A percentile compares a stretch with the other conserved stretches of the same genome.
Conservation (phyloP, 768 basidiomycete species). For the Lentinula detonsa region DNA sequence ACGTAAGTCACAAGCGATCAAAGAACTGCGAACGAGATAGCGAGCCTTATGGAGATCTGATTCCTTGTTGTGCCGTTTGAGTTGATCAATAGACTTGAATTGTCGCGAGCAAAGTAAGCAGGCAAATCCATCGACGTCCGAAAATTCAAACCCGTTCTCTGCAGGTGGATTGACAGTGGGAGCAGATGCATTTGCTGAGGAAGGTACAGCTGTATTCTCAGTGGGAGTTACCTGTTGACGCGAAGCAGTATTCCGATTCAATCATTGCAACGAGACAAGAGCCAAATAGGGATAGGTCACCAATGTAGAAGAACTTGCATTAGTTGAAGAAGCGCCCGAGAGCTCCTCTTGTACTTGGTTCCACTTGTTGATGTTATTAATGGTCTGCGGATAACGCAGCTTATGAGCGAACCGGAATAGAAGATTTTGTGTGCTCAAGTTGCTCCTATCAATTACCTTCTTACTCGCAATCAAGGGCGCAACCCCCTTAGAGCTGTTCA, state of each 20-base stretch:
- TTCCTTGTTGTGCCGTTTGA: conserved; percentile 87
- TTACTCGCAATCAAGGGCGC: conserved; percentile 80
- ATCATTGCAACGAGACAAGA: conserved; percentile 15
- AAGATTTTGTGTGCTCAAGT: neutral
- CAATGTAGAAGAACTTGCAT: conserved; percentile 20
- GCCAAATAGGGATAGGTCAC: conserved; percentile 26
- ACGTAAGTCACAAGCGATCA: conserved; percentile 23
- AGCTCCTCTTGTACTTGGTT: conserved; percentile 92
- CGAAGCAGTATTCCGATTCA: conserved; percentile 16
- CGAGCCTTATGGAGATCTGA: conserved; percentile 94
- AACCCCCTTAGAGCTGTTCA: conserved; percentile 51
- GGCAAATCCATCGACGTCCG: conserved; percentile 65
- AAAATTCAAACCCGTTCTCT: conserved; percentile 75
- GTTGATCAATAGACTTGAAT: conserved; percentile 82
- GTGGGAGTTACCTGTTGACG: conserved; percentile 16
- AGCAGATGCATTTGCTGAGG: conserved; percentile 10
- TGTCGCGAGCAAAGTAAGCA: conserved; percentile 92
- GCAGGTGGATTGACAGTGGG: conserved; percentile 26
- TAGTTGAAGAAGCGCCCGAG: conserved; percentile 33
- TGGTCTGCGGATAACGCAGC: conserved; percentile 46
- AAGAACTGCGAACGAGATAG: conserved; percentile 31
- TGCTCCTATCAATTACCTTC: conserved; percentile 48
- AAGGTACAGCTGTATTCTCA: conserved; percentile 10
- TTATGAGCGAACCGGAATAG: neutral
- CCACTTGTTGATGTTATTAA: conserved; percentile 93